Evolutionary conservation across 805 yeast genomes (phyloP), one percentile per base, ranked within the genome.

Genomic region (Vanderwaltozyma yarrowii): DNA sequence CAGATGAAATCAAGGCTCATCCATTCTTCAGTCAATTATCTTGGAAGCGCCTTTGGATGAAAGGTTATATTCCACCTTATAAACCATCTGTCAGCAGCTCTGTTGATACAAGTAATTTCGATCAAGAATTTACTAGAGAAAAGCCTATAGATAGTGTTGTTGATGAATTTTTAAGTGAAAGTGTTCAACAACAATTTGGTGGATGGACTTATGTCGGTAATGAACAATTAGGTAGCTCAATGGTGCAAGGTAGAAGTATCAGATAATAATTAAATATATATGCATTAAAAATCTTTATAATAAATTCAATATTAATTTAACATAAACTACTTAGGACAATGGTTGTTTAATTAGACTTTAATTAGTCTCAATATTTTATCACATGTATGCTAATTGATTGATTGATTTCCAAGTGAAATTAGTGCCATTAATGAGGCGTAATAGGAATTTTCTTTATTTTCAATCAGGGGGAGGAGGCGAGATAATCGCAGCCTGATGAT

Each of bases 171-270:
- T 70, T 92, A 45, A 83, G 94, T 53, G 97, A 87, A 50, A 76
- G 88, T 51, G 96, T 92, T n/a, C 98, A 92, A 62, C 78, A 82
- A 57, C 97, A 92, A 64, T 92, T 92, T 68, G 97, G 96, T 33
- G 97, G 98, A 6, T 92, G 98, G 98, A 89, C 97, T 2, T 89
- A 88, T 61, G 84, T 80, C 34, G 94, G 92, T 2, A 78, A 71
- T 35, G 73, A 67, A 42, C 69, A 65, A 40, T 42, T 68, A 27
- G 69, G 69, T 15, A 60, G 58, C 36, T 55, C 59, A 19, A 45
- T 51, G 30, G 31, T 49, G 2, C 62, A 57, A 34, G 60, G 56
- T 2, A 52, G 58, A 44, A 56, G 61, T 42, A 54, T 56, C 15
- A 47, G 49, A 24, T 50, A 41, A 21, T 16, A 7, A 6, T 12